Percentiles rank a stretch among this genome's conserved stretches.
These are phyloP conservation scores for Colletotrichum lini DNA, from an alignment of 2,329 filamentous ascomycete genomes.

Conservation along the genomic window DNA sequence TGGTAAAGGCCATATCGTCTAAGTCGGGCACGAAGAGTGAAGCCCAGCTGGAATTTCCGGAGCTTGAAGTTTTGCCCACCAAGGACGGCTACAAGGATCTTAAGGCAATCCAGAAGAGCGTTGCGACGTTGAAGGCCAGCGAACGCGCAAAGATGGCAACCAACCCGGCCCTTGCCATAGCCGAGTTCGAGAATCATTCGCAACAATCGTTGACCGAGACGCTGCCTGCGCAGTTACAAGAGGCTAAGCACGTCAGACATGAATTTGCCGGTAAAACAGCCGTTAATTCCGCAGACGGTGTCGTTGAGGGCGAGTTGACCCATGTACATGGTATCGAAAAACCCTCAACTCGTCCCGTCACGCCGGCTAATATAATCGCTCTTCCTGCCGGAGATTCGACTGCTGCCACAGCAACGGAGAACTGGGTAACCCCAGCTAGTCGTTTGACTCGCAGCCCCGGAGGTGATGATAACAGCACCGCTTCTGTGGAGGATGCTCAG, in stretches of 20 bases:
- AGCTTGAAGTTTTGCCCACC: slow-evolving; percentile 53
- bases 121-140: slow-evolving; percentile 48
- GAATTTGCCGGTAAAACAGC: background rate
- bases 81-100: slow-evolving; percentile 51
- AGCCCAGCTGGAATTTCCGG: slow-evolving; percentile 51
- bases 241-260: slow-evolving; percentile 23
- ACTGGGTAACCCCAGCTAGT: slow-evolving; percentile 37
- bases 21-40: slow-evolving; percentile 10
- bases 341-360: slow-evolving; percentile 28
- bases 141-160: slow-evolving; percentile 27
- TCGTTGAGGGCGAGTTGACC: background rate
- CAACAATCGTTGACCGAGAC: slow-evolving; percentile 5
- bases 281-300: background rate
- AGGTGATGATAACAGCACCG: slow-evolving; percentile 1
- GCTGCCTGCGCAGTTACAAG: slow-evolving; percentile 13
- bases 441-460: slow-evolving; percentile 29
- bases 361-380: slow-evolving; percentile 20
- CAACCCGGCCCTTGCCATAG: slow-evolving; percentile 23
- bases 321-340: background rate
- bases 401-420: slow-evolving; percentile 28
- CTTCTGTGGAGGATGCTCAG: background rate
- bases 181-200: slow-evolving; percentile 25
- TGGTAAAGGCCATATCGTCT: slow-evolving; percentile 47
- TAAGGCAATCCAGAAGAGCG: slow-evolving; percentile 50
- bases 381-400: slow-evolving; percentile 24